Conservation (phyloP, 2,329 filamentous ascomycete species). For the Penicillium italicum region DNA sequence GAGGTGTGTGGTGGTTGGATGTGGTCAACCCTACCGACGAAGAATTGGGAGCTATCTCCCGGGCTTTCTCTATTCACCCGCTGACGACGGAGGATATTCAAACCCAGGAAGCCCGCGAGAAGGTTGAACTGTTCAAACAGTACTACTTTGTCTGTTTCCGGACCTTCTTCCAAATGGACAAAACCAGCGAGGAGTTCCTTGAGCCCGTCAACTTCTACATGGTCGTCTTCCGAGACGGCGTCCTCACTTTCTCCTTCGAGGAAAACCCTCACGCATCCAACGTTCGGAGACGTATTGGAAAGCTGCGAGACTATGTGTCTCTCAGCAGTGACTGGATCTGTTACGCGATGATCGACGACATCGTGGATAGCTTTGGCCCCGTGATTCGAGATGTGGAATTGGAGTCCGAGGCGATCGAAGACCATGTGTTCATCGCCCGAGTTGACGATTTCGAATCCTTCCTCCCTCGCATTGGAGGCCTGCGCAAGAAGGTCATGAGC, state of each 20-base stretch:
- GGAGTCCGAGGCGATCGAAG: slow-evolving; percentile 89
- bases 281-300: slow-evolving; percentile 85
- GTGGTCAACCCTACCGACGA: slow-evolving; percentile 86
- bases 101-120: slow-evolving; percentile 92
- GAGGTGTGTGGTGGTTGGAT: slow-evolving; percentile 99
- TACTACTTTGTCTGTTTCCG: slow-evolving; percentile 99
- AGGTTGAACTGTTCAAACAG: slow-evolving; percentile 94
- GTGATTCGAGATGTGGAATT: slow-evolving; percentile 81
- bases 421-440: slow-evolving; percentile 88
- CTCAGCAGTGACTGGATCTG: slow-evolving; percentile 98
- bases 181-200: slow-evolving; percentile 75
- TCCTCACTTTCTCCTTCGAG: slow-evolving; percentile 89
- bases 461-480: slow-evolving; percentile 79
- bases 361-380: slow-evolving; percentile 92
- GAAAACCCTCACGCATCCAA: slow-evolving; percentile 83
- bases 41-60: slow-evolving; percentile 82
- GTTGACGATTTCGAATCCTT: slow-evolving; percentile 86
- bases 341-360: slow-evolving; percentile 97
- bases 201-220: slow-evolving; percentile 97
- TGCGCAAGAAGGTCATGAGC: slow-evolving; percentile 91
- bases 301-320: slow-evolving; percentile 90
- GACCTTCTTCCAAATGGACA: slow-evolving; percentile 81
- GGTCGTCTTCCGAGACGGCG: slow-evolving; percentile 91
- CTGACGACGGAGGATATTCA: slow-evolving; percentile 95
- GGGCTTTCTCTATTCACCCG: slow-evolving; percentile 92